A percentile compares a stretch with the other conserved stretches of the same genome.
These are phyloP conservation scores for Penicillium olsonii DNA, from an alignment of 2,329 filamentous ascomycete genomes.

Conservation along the genomic window DNA sequence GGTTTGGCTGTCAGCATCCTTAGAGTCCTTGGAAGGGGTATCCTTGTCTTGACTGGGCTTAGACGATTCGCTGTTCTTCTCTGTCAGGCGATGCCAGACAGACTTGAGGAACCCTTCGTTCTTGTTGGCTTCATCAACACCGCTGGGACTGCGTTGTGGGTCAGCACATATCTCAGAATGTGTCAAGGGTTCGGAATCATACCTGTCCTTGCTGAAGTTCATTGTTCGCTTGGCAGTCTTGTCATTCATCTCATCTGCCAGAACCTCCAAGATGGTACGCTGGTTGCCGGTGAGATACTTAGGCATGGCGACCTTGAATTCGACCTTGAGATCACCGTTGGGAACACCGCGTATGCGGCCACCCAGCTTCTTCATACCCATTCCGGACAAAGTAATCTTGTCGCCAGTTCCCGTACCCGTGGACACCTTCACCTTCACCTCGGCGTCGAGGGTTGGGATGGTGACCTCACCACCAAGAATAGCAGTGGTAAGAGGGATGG, in stretches of 20 bases:
- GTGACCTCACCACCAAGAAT: conserved; percentile 86
- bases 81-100: conserved; percentile 90
- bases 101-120: conserved; percentile 90
- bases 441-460: conserved; percentile 85
- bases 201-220: conserved; percentile 68
- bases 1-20: conserved; percentile 22
- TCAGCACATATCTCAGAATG: conserved; percentile 2
- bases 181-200: conserved; percentile 31
- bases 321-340: conserved; percentile 82
- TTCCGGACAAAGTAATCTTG: conserved; percentile 80
- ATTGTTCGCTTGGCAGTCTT: conserved; percentile 89
- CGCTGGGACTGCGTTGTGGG: conserved; percentile 15
- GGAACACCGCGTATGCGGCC: conserved; percentile 59
- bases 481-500: conserved; percentile 88
- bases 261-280: conserved; percentile 88
- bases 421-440: conserved; percentile 85
- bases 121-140: conserved; percentile 59
- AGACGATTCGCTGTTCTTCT: conserved; percentile 42
- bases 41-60: conserved; percentile 32
- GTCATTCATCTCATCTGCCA: conserved; percentile 94
- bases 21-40: conserved; percentile 25
- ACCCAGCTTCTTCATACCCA: conserved; percentile 89
- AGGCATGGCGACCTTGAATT: conserved; percentile 94
- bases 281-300: conserved; percentile 92
- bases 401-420: conserved; percentile 93